A percentile compares a stretch with the other conserved stretches of the same genome.
Evolutionary conservation across 108 stramenopile species (phyloP).

Genomic region (Stephanodiscus triporus): DNA sequence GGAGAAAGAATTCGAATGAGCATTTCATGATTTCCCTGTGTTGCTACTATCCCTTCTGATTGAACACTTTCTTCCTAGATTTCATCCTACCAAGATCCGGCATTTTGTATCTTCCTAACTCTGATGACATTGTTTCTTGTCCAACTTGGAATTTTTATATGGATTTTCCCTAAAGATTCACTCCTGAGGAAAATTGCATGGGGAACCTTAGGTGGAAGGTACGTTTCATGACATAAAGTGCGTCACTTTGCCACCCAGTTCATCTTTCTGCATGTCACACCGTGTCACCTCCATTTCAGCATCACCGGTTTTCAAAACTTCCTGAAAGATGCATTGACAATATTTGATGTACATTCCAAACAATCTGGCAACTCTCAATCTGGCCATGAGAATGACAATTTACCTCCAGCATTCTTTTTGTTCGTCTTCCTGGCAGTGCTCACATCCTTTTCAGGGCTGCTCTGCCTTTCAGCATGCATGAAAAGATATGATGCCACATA

Average conservation of each 20-base stretch:
- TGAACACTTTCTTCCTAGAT: constrained; percentile 26
- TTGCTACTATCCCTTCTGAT: background rate
- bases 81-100: constrained; percentile 59
- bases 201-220: constrained; percentile 51
- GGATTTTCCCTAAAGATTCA: constrained; percentile 18
- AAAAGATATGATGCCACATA: constrained; percentile 86
- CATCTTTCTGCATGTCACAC: background rate
- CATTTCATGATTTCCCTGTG: background rate
- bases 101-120: constrained; percentile 61
- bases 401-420: constrained; percentile 34
- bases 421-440: constrained; percentile 49
- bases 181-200: constrained; percentile 41
- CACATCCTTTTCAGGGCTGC: constrained; percentile 66
- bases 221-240: too few species aligned
- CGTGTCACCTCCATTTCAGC: too few species aligned
- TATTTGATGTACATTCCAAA: constrained; percentile 46
- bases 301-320: constrained; percentile 85
- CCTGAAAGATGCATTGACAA: constrained; percentile 75
- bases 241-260: background rate
- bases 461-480: constrained; percentile 77
- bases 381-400: too few species aligned
- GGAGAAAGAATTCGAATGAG: background rate
- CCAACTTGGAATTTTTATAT: constrained; percentile 42
- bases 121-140: constrained; percentile 49
- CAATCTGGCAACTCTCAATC: background rate